These are phyloP conservation scores for Entomortierella chlamydospora DNA, from an alignment of 192 early-diverging fungal genomes.

Conservation along the genomic window DNA sequence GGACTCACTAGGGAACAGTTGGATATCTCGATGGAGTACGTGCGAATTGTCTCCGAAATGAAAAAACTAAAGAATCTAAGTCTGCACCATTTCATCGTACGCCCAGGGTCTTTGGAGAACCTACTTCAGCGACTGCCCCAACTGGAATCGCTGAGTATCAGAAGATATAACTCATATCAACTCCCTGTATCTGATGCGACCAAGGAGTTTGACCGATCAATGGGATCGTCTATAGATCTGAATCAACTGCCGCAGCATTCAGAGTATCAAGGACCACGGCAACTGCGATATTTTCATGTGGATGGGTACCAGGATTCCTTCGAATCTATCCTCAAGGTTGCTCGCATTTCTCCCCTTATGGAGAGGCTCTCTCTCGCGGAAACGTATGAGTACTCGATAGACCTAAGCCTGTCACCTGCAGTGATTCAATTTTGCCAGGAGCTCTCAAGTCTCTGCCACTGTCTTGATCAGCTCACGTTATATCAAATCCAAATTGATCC, in stretches of 20 bases:
- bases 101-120: background rate
- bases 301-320: background rate
- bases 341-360: background rate
- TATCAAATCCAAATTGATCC: background rate
- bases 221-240: too few relatives aligned
- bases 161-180: background rate
- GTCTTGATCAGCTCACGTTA: background rate
- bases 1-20: background rate
- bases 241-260: background rate
- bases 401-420: background rate
- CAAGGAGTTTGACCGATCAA: background rate
- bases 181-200: background rate
- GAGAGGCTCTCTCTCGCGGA: background rate
- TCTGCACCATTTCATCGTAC: background rate
- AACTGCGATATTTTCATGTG: background rate
- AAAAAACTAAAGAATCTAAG: slow-evolving; percentile 2
- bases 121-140: slow-evolving; percentile 8
- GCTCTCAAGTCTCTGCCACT: background rate
- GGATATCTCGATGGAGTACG: background rate
- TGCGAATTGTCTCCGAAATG: background rate
- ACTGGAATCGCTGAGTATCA: background rate
- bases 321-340: background rate
- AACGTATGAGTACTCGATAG: background rate
- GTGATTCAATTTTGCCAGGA: background rate
- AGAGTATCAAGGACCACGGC: background rate